phyloP scores from a whole-genome alignment of 495 filamentous ascomycete species.

The Penicillium chermesinum region DNA sequence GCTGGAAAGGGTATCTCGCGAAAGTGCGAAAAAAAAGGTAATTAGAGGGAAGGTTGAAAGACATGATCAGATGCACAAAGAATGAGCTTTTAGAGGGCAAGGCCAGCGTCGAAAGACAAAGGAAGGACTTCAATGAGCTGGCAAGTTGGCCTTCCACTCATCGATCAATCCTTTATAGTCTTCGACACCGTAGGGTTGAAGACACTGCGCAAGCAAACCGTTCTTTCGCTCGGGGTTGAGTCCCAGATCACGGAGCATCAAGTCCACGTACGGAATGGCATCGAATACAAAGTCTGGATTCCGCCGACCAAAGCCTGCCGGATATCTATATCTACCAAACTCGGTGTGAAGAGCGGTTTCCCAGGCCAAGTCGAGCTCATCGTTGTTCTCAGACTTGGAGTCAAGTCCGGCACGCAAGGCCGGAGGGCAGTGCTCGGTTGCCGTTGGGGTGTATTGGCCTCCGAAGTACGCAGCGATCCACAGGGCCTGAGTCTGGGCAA shows the following conservation, averaged over 20 bases:
- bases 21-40: too few species aligned
- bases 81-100: too few species aligned
- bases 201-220: constrained; percentile 42
- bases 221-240: constrained; percentile 40
- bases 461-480: constrained; percentile 68
- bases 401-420: constrained; percentile 11
- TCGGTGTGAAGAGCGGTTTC: constrained; percentile 61
- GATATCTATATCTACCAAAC: constrained; percentile 66
- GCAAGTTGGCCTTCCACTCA: constrained; percentile 44
- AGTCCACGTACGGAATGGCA: constrained; percentile 69
- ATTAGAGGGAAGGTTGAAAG: too few species aligned
- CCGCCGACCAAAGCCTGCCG: constrained; percentile 56
- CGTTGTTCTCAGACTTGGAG: constrained; percentile 15
- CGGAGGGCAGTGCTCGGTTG: constrained; percentile 19
- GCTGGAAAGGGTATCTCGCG: too few species aligned
- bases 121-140: not conserved
- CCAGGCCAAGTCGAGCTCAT: constrained; percentile 33
- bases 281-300: constrained; percentile 75
- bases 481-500: constrained; percentile 63
- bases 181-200: constrained; percentile 51
- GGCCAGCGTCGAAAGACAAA: too few species aligned
- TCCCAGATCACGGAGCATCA: constrained; percentile 64
- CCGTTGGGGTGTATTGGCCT: constrained; percentile 33
- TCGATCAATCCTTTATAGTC: constrained; percentile 58
- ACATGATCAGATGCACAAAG: too few species aligned